Evolutionary conservation across 495 filamentous ascomycete species (phyloP), one percentile per base, ranked within the genome.

Genomic region (Podospora didyma): DNA sequence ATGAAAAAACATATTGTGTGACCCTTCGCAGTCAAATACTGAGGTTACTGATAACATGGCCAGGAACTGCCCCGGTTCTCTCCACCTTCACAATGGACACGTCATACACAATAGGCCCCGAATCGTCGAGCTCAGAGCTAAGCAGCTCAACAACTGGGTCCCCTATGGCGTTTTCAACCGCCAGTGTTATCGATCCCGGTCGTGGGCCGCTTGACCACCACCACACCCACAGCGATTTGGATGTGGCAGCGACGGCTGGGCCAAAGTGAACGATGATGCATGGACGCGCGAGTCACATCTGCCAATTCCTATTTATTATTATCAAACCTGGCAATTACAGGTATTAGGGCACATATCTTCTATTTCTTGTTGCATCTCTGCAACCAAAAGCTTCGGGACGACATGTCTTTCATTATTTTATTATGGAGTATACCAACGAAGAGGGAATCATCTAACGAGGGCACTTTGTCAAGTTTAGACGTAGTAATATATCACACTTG

Each of bases 161-260:
- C 22, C 12, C 55, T 2, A 16, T 51, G 17, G 2, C 49, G 19
- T 41, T 46, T 34, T 47, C 60, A 3, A 47, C 55, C 16, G 51
- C 28, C 21, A 64, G 59, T 49, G 61, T 64, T 6, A 46, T 69
- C 24, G 52, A 67, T 41, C 49, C 54, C 7, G 66, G 66, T 16
- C 19, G 47, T 20, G 64, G 61, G 24, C 37, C 48, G 19, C 37
- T 69, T 23, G 66, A 69, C 16, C 66, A 67, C 34, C 66, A 67
- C 42, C 66, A 67, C 42, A 60, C 60, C 51, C 46, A 56, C 9
- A 56, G 47, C 31, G 46, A 57, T 2, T 11, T 52, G 14, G 39
- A 20, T n/a, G 24, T 12, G 9, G 24, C 47, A 7, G 23, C 23
- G 39, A 14, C 39, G n/a, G 12, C 14, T 12, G n/a, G 39, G 39